Base-by-base conservation (phyloP, 352 stramenopile species). In the Aphanomyces astaci region DNA sequence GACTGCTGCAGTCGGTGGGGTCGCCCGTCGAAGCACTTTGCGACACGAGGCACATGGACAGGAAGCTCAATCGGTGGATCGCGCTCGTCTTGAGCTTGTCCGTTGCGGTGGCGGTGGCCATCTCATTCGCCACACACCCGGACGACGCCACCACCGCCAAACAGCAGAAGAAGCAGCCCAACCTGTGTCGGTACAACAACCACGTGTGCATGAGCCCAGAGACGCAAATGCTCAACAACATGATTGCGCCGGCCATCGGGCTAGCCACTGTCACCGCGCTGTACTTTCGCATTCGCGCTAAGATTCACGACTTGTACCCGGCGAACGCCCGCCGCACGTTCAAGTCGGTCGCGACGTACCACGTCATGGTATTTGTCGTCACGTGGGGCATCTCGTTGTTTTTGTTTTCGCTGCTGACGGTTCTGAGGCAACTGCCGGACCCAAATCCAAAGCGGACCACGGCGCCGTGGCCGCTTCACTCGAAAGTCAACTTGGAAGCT, bases 371-470 rank as follows among this genome's bases (percentile, higher is more conserved):
- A n/a, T 68, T 59, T 48, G 62, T 68, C 17, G 39, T 68, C 4
- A 68, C 62, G 31, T 68, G 62, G 62, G 62, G 62, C 27, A 46
- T 51, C n/a, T 68, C 62, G 19, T 25, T 68, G 32, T 68, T 68
- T 46, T 13, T 68, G 10, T 68, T 46, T 59, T 25, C 48, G 31
- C 19, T 68, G 10, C 22, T 68, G 19, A 68, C 49, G 19, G 24
- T 59, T 4, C 28, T 48, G 9, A 15, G 55, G 2, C 10, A 68
- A 24, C 25, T 52, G 2, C 62, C 62, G 10, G 62, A 59, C 28
- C 39, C 24, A 27, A 19, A 59, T 25, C 11, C 24, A 19, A 32
- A 59, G 30, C 36, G n/a, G n/a, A n/a, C n/a, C n/a, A n/a, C 36
- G 15, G 36, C 7, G 7, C 36, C 7, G 7, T 43, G 36, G 7